phyloP scores from a whole-genome alignment of 345 rosid species.

The Balakata baccata region DNA sequence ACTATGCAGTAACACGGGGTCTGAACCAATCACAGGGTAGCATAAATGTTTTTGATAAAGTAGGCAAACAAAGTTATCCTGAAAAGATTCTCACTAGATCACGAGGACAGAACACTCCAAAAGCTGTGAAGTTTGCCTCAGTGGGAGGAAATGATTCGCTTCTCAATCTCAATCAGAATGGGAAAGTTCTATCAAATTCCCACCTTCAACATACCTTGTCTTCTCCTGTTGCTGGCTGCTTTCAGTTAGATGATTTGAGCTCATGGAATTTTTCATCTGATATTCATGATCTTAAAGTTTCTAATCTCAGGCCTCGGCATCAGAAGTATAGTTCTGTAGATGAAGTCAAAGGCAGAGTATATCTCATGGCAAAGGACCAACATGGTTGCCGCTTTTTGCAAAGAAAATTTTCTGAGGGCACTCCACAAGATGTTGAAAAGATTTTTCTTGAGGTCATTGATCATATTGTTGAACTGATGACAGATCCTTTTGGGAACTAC shows the following conservation, averaged over 20 bases:
- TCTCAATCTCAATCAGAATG: slow-evolving; percentile 35
- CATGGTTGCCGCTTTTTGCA: slow-evolving; percentile 75
- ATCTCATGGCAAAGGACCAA: slow-evolving; percentile 69
- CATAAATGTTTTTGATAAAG: slow-evolving; percentile 34
- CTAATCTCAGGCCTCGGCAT: slow-evolving; percentile 41
- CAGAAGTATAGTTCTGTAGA: slow-evolving; percentile 46
- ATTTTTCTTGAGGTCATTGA: slow-evolving; percentile 65
- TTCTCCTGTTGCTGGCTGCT: slow-evolving; percentile 32
- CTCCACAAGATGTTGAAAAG: slow-evolving; percentile 50
- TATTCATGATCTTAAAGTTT: slow-evolving; percentile 29
- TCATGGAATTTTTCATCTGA: slow-evolving; percentile 36
- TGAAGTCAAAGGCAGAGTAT: slow-evolving; percentile 55
- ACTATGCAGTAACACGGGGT: slow-evolving; percentile 36
- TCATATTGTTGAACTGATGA: slow-evolving; percentile 64
- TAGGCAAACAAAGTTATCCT: slow-evolving; percentile 43
- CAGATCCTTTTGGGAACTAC: slow-evolving; percentile 75
- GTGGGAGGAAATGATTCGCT: slow-evolving; percentile 42
- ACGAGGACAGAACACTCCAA: slow-evolving; percentile 44
- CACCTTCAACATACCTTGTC: slow-evolving; percentile 35
- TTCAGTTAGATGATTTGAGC: slow-evolving; percentile 34
- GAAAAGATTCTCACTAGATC: slow-evolving; percentile 67
- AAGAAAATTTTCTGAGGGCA: slow-evolving; percentile 58
- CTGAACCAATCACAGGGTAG: slow-evolving; percentile 31
- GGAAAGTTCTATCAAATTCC: slow-evolving; percentile 41
- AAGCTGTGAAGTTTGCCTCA: slow-evolving; percentile 48